Percentiles rank a stretch among this genome's conserved stretches.
Evolutionary conservation across 257 asterid genomes (phyloP).

Genomic region (Capsicum baccatum): DNA sequence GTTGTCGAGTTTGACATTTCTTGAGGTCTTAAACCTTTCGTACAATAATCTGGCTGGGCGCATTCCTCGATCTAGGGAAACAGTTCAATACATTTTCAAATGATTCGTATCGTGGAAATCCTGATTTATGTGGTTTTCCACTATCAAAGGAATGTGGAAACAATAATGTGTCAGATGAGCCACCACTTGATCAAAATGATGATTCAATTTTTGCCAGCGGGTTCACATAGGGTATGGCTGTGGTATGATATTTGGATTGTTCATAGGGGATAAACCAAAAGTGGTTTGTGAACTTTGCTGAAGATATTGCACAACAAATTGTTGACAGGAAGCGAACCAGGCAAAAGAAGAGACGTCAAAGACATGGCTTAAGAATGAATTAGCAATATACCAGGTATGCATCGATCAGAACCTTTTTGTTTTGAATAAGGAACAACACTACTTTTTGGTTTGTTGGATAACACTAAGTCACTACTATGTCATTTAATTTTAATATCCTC

Average conservation of each 20-base stretch:
- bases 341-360: not conserved
- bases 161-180: not conserved
- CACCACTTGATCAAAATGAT: not conserved
- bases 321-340: not conserved
- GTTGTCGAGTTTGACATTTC: constrained; percentile 7
- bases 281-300: not conserved
- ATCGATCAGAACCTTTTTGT: not conserved
- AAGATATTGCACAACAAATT: not conserved
- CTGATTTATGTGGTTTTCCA: constrained; percentile 2
- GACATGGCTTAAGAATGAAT: not conserved
- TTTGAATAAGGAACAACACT: not conserved
- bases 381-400: not conserved
- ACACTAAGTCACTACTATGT: too few relatives aligned
- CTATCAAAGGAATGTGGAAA: constrained; percentile 21
- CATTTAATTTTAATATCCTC: not conserved
- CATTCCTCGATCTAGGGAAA: not conserved
- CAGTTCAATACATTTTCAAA: constrained; percentile 1
- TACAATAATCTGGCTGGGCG: constrained; percentile 5
- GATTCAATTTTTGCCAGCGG: not conserved
- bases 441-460: not conserved
- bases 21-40: constrained; percentile 10
- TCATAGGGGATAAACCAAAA: constrained; percentile 4
- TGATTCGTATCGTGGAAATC: not conserved
- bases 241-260: not conserved
- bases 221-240: not conserved